Conservation (phyloP, 2,329 filamentous ascomycete species). For the Phialocephala sp. region DNA sequence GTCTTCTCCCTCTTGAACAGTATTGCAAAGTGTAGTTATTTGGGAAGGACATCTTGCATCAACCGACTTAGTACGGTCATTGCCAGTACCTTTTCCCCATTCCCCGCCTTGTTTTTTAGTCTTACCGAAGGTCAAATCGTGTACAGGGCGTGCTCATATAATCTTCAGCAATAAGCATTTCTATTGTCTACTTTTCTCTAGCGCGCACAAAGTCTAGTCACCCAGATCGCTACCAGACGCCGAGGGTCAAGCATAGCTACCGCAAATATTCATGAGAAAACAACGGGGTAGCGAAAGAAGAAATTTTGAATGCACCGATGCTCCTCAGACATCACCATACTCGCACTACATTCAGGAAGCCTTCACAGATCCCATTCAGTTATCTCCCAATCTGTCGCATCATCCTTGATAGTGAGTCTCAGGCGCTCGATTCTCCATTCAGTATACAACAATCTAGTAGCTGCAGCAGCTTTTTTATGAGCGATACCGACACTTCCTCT, state of each 20-base stretch:
- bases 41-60: too few species aligned
- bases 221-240: neutral
- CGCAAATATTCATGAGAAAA: slow-evolving; percentile 1
- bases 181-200: neutral
- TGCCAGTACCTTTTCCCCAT: too few species aligned
- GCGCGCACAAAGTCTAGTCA: neutral
- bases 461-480: slow-evolving; percentile 69
- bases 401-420: slow-evolving; percentile 71
- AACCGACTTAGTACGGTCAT: too few species aligned
- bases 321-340: too few species aligned
- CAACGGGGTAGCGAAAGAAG: neutral
- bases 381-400: slow-evolving; percentile 67
- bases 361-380: slow-evolving; percentile 56
- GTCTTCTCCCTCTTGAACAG: neutral
- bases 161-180: neutral
- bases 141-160: neutral
- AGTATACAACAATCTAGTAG: slow-evolving; percentile 64
- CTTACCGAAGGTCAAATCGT: neutral
- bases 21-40: neutral
- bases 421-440: slow-evolving; percentile 75
- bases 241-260: slow-evolving; percentile 12
- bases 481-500: slow-evolving; percentile 65
- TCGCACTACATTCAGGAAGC: too few species aligned
- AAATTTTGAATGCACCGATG: too few species aligned
- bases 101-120: too few species aligned